Percentiles rank a stretch among this genome's conserved stretches.
Evolutionary conservation across 2,329 filamentous ascomycete species (phyloP).

Genomic region (Cercospora sojina): DNA sequence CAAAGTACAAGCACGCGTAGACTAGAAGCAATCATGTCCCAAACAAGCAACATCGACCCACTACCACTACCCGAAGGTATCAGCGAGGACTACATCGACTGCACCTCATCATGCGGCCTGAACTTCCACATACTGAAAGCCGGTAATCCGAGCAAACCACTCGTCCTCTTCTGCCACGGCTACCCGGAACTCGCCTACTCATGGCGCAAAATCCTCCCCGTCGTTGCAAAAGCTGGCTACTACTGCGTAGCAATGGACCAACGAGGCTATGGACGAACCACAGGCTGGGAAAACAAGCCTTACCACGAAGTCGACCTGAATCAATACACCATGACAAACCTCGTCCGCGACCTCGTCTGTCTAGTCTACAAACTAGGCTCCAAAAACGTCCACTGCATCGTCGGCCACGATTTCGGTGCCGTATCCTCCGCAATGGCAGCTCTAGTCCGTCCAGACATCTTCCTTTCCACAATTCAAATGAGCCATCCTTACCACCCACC

Average conservation of each 20-base stretch:
- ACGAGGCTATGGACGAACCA: conserved; percentile 66
- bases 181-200: conserved; percentile 69
- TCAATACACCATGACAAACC: conserved; percentile 57
- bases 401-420: conserved; percentile 68
- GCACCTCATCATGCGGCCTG: conserved; percentile 53
- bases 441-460: conserved; percentile 64
- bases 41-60: conserved; percentile 39
- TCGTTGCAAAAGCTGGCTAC: conserved; percentile 60
- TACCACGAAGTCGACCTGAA: conserved; percentile 56
- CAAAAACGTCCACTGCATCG: conserved; percentile 56
- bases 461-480: conserved; percentile 61
- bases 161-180: conserved; percentile 64
- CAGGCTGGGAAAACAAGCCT: conserved; percentile 55
- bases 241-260: conserved; percentile 67
- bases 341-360: conserved; percentile 62
- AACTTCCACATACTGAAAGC: conserved; percentile 62
- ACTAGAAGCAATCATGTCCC: conserved; percentile 15
- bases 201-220: conserved; percentile 63
- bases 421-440: conserved; percentile 60
- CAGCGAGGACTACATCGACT: conserved; percentile 57
- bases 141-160: conserved; percentile 51
- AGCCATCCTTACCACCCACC: conserved; percentile 63
- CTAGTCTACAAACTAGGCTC: conserved; percentile 63
- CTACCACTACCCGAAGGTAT: conserved; percentile 58
- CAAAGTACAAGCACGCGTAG: neutral